phyloP scores from a whole-genome alignment of 2,329 filamentous ascomycete species.

The Grosmannia huntii region DNA sequence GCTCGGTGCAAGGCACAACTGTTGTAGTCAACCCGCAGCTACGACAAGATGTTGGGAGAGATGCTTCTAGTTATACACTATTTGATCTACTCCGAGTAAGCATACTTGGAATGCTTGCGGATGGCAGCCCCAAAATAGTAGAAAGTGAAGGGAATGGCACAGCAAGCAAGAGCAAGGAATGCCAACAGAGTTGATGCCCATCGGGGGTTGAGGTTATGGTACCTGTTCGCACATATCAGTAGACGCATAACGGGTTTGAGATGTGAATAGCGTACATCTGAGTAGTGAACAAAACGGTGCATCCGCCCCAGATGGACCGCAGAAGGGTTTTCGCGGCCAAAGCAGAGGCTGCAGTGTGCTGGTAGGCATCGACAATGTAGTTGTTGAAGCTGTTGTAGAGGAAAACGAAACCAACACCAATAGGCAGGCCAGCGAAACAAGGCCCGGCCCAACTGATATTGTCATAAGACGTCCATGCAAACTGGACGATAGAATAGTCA shows the following conservation, averaged over 20 bases:
- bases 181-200: constrained; percentile 23
- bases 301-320: constrained; percentile 35
- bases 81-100: not conserved
- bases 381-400: constrained; percentile 28
- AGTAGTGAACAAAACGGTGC: constrained; percentile 35
- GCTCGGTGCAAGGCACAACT: too few species aligned
- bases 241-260: constrained; percentile 23
- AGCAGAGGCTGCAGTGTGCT: constrained; percentile 31
- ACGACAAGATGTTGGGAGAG: not conserved
- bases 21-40: too few species aligned
- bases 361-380: constrained; percentile 50
- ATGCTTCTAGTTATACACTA: not conserved
- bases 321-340: constrained; percentile 52
- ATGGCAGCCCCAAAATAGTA: constrained; percentile 31
- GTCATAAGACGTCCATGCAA: constrained; percentile 22
- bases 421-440: constrained; percentile 17
- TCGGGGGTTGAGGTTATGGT: not conserved
- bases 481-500: constrained; percentile 5
- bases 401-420: constrained; percentile 12
- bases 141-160: constrained; percentile 31
- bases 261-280: constrained; percentile 21
- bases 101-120: constrained; percentile 14
- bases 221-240: not conserved
- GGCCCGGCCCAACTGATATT: constrained; percentile 21
- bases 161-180: constrained; percentile 29